Percentiles rank a stretch among this genome's conserved stretches.
Conservation (phyloP, 345 rosid species). For the Nasturtium officinale region DNA sequence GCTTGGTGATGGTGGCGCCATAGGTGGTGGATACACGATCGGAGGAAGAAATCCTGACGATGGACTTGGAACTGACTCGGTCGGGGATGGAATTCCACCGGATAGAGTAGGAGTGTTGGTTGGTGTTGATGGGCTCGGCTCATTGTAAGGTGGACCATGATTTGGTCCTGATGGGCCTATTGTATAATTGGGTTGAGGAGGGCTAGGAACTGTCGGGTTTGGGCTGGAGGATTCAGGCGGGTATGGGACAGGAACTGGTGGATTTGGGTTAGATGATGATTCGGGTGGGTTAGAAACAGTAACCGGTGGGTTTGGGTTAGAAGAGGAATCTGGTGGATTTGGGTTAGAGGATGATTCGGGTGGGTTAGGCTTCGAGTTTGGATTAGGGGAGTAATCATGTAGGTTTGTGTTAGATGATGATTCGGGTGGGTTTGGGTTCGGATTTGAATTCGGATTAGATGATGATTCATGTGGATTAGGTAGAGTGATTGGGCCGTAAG, state of each 20-base stretch:
- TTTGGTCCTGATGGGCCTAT: constrained; percentile 42
- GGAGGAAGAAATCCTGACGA: constrained; percentile 63
- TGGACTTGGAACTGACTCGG: constrained; percentile 52
- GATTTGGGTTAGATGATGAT: neutral
- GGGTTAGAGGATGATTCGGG: constrained; percentile 23
- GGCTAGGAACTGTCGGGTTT: constrained; percentile 43
- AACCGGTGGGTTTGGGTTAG: constrained; percentile 29
- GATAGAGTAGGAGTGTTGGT: constrained; percentile 46
- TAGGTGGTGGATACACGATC: constrained; percentile 76
- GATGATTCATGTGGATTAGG: constrained; percentile 42
- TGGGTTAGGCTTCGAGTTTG: constrained; percentile 1
- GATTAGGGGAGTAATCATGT: neutral
- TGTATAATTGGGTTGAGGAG: constrained; percentile 42
- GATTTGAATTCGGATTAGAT: constrained; percentile 19
- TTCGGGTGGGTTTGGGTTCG: constrained; percentile 1
- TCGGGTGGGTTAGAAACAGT: constrained; percentile 19
- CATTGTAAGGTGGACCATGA: constrained; percentile 50
- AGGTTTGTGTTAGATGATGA: constrained; percentile 19
- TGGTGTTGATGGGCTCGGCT: constrained; percentile 43
- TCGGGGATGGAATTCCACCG: constrained; percentile 44
- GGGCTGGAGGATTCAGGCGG: constrained; percentile 39
- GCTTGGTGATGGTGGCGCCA: constrained; percentile 59
- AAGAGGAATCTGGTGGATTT: constrained; percentile 30
- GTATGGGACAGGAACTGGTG: constrained; percentile 30
- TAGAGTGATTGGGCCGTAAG: constrained; percentile 44